Conservation (phyloP, 1,284 basidiomycete genomes). For the Waitea zeae region DNA sequence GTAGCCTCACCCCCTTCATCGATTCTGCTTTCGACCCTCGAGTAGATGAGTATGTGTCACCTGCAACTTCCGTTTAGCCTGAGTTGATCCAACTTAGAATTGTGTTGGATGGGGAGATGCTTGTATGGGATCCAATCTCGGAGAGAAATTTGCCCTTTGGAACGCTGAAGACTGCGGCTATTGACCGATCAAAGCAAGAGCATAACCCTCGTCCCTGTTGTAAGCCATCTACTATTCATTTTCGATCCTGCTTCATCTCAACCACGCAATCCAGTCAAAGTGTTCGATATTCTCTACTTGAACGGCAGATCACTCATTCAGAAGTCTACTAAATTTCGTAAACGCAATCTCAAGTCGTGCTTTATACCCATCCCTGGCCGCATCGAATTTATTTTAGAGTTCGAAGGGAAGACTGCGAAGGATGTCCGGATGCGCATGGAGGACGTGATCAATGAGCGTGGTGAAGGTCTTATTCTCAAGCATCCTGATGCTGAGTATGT, state of each 20-base stretch:
- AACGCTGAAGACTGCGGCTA: conserved; percentile 77
- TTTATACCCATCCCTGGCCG: conserved; percentile 54
- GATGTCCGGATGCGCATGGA: conserved; percentile 72
- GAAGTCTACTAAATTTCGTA: conserved; percentile 45
- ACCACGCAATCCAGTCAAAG: conserved; percentile 70
- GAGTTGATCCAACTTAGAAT: conserved; percentile 31
- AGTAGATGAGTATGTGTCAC: conserved; percentile 54
- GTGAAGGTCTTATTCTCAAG: conserved; percentile 88
- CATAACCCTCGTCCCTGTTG: conserved; percentile 76
- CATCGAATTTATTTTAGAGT: conserved; percentile 62
- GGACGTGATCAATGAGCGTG: conserved; percentile 62
- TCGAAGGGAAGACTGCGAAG: conserved; percentile 55
- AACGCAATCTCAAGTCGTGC: conserved; percentile 47
- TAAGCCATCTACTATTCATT: conserved; percentile 23
- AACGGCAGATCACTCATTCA: conserved; percentile 59
- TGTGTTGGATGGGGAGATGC: conserved; percentile 91
- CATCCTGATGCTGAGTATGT: conserved; percentile 65
- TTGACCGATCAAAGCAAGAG: conserved; percentile 54
- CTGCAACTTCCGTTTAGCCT: conserved; percentile 1
- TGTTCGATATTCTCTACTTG: conserved; percentile 83
- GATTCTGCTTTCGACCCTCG: conserved; percentile 54
- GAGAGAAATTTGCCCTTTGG: conserved; percentile 83
- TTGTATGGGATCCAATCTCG: conserved; percentile 86
- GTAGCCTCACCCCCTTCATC: conserved; percentile 78
- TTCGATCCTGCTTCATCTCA: not conserved